phyloP scores from a whole-genome alignment of 2,329 filamentous ascomycete genomes.

The Venturia asperata region DNA sequence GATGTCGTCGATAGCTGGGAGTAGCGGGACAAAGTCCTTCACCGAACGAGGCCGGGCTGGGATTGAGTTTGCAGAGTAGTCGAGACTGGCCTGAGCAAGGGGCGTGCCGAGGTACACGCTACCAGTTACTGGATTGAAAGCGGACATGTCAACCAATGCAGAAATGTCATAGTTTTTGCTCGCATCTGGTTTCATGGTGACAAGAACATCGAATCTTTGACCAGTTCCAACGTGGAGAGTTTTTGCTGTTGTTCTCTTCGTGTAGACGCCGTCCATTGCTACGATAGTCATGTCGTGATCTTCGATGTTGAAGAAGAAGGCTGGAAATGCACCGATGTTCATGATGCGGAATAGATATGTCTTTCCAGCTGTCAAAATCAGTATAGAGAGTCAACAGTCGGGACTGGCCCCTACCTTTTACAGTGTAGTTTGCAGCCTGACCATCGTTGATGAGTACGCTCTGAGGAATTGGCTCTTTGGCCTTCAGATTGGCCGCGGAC shows the following conservation, averaged over 20 bases:
- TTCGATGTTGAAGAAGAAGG: constrained; percentile 65
- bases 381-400: constrained; percentile 11
- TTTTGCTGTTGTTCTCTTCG: constrained; percentile 52
- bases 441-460: constrained; percentile 59
- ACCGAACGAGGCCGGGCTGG: background rate
- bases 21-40: constrained; percentile 27
- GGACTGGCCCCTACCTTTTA: constrained; percentile 32
- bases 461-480: constrained; percentile 59
- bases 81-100: background rate
- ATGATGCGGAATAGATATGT: constrained; percentile 61
- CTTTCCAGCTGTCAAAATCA: constrained; percentile 43
- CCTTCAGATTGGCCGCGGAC: constrained; percentile 45
- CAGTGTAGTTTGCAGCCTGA: constrained; percentile 39
- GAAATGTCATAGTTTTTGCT: constrained; percentile 53
- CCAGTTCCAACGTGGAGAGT: constrained; percentile 61
- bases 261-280: constrained; percentile 63
- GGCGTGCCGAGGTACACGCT: background rate
- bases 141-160: constrained; percentile 1
- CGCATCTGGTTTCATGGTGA: constrained; percentile 52
- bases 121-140: background rate
- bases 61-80: background rate
- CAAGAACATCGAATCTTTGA: constrained; percentile 61
- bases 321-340: constrained; percentile 64
- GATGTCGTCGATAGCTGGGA: constrained; percentile 54
- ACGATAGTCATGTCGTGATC: constrained; percentile 58